Evolutionary conservation across 805 yeast species (phyloP).

Genomic region (Clavispora carvajalis): DNA sequence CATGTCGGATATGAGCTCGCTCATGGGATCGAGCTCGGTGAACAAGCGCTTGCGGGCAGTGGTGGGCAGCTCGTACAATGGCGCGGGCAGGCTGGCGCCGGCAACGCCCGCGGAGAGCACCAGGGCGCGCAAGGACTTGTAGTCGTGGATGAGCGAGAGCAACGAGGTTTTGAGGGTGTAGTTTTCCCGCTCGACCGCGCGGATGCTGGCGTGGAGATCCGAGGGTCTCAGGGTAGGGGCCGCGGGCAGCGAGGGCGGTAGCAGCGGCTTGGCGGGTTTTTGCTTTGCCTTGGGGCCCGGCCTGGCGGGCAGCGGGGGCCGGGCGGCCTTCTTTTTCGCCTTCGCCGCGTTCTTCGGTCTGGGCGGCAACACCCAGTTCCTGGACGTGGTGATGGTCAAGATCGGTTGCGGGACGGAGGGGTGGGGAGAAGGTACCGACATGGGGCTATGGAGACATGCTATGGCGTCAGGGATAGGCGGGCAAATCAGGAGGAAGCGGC

Average conservation of each 20-base stretch:
- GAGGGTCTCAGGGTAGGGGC: slow-evolving; percentile 1
- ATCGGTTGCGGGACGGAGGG: slow-evolving; percentile 12
- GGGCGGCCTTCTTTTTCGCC: slow-evolving; percentile 28
- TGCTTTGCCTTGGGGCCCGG: slow-evolving; percentile 1
- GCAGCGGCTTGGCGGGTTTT: background rate
- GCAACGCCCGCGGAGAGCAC: slow-evolving; percentile 16
- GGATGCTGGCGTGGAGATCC: slow-evolving; percentile 12
- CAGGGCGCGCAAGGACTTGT: slow-evolving; percentile 29
- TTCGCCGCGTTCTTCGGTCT: slow-evolving; percentile 16
- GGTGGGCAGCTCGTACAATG: slow-evolving; percentile 15
- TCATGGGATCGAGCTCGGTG: slow-evolving; percentile 17
- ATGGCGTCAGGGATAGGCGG: background rate
- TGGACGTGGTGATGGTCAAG: slow-evolving; percentile 15
- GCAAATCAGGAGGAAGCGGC: too few species aligned
- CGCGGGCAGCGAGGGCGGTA: background rate
- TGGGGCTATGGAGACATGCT: slow-evolving; percentile 10
- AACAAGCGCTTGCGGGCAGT: slow-evolving; percentile 15
- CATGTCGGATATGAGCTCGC: slow-evolving; percentile 24
- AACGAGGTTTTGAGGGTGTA: slow-evolving; percentile 29
- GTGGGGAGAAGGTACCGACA: slow-evolving; percentile 6
- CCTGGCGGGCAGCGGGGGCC: slow-evolving; percentile 1
- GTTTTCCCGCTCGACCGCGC: slow-evolving; percentile 28
- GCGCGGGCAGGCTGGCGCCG: slow-evolving; percentile 3
- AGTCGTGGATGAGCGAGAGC: slow-evolving; percentile 35
- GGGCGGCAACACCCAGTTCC: slow-evolving; percentile 18